These are phyloP conservation scores for Fusarium guadeloupense DNA, from an alignment of 2,329 filamentous ascomycete genomes.

Conservation along the genomic window DNA sequence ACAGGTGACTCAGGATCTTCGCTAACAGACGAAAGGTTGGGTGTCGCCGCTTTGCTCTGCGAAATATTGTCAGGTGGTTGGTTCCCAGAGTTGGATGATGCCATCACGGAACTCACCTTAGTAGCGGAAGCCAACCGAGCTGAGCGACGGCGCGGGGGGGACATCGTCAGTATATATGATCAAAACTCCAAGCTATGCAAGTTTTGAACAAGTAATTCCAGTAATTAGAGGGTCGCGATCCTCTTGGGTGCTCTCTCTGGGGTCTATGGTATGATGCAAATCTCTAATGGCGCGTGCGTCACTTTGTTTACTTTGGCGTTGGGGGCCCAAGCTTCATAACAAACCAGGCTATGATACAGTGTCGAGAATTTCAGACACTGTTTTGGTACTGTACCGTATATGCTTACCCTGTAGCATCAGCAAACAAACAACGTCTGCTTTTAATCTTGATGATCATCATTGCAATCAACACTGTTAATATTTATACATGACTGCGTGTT, in stretches of 20 bases:
- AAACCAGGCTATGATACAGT: constrained; percentile 29
- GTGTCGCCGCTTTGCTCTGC: constrained; percentile 45
- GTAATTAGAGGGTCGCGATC: constrained; percentile 38
- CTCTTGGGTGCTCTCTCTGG: constrained; percentile 36
- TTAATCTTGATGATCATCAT: too few species aligned
- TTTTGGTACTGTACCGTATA: neutral
- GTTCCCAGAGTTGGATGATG: constrained; percentile 9
- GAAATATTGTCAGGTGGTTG: constrained; percentile 20
- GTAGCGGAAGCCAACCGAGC: constrained; percentile 52
- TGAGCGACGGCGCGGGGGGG: constrained; percentile 56
- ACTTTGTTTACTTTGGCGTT: constrained; percentile 43
- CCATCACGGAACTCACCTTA: constrained; percentile 48
- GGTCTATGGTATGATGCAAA: constrained; percentile 45
- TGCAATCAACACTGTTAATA: too few species aligned
- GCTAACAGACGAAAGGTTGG: constrained; percentile 53
- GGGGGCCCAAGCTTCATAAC: constrained; percentile 42
- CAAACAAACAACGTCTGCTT: too few species aligned
- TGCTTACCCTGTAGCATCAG: too few species aligned
- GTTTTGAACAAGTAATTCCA: constrained; percentile 33
- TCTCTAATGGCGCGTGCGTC: constrained; percentile 38
- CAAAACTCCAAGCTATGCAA: constrained; percentile 24
- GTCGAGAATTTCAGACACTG: neutral
- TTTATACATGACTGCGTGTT: too few species aligned
- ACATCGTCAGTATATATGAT: constrained; percentile 46
- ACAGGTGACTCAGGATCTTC: constrained; percentile 55